phyloP scores from a whole-genome alignment of 345 rosid species.

The Firmiana major region DNA sequence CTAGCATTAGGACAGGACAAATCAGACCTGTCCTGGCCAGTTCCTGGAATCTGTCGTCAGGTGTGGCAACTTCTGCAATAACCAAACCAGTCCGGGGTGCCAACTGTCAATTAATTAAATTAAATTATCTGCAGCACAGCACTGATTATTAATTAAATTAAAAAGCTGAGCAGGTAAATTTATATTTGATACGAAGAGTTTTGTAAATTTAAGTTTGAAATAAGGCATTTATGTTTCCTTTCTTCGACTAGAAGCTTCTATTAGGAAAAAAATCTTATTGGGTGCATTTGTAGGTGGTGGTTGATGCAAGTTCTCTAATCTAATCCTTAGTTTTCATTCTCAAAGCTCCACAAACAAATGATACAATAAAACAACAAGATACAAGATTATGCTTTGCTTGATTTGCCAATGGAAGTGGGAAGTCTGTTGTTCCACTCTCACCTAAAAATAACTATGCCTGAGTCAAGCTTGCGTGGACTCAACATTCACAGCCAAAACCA shows the following conservation, averaged over 20 bases:
- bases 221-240: too few species aligned
- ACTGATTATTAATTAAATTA: too few species aligned
- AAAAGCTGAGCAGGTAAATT: too few species aligned
- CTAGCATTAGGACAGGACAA: too few species aligned
- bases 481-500: not conserved
- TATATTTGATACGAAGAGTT: too few species aligned
- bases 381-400: not conserved
- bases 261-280: too few species aligned
- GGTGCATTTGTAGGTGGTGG: too few species aligned
- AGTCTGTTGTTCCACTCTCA: not conserved
- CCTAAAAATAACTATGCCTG: not conserved
- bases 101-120: too few species aligned
- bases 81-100: not conserved
- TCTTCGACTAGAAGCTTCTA: too few species aligned
- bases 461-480: constrained; percentile 15
- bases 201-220: too few species aligned
- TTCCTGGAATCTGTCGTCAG: not conserved
- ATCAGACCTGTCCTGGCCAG: too few species aligned
- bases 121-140: not conserved
- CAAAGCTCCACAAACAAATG: not conserved
- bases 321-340: not conserved
- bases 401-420: not conserved
- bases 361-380: not conserved
- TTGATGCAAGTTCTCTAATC: too few species aligned
- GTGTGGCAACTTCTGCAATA: not conserved